Percentiles rank a stretch among this genome's conserved stretches.
phyloP scores from a whole-genome alignment of 2,329 filamentous ascomycete species.

The Sclerotinia subarctica region DNA sequence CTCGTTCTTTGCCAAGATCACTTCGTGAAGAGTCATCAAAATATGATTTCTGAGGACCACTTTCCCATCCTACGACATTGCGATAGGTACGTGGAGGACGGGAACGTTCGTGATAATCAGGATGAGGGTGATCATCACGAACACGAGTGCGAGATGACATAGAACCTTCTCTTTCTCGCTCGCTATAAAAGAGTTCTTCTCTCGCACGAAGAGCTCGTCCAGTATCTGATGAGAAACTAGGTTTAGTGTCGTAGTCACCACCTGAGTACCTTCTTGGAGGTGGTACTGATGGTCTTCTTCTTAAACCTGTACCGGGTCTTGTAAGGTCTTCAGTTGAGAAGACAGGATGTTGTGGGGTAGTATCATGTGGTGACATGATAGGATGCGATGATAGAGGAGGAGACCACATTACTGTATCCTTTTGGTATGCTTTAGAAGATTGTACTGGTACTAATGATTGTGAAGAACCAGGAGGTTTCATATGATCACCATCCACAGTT shows the following conservation, averaged over 20 bases:
- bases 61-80: slow-evolving; percentile 26
- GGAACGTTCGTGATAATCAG: slow-evolving; percentile 31
- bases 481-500: slow-evolving; percentile 1
- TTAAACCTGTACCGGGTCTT: slow-evolving; percentile 7
- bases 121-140: slow-evolving; percentile 25
- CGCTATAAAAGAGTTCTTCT: slow-evolving; percentile 8
- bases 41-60: slow-evolving; percentile 26
- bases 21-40: slow-evolving; percentile 29
- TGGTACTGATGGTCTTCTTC: slow-evolving; percentile 9
- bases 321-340: slow-evolving; percentile 18
- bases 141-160: slow-evolving; percentile 1
- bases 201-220: slow-evolving; percentile 9
- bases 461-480: slow-evolving; percentile 6
- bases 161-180: slow-evolving; percentile 10
- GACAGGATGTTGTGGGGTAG: neutral
- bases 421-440: slow-evolving; percentile 4
- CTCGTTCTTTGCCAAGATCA: slow-evolving; percentile 21
- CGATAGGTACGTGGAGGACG: slow-evolving; percentile 33
- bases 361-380: slow-evolving; percentile 14
- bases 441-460: slow-evolving; percentile 6
- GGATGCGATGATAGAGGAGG: slow-evolving; percentile 15
- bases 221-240: slow-evolving; percentile 8
- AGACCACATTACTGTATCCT: slow-evolving; percentile 14
- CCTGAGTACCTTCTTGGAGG: slow-evolving; percentile 9
- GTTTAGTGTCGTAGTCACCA: slow-evolving; percentile 17